Evolutionary conservation across 345 rosid species (phyloP).

Genomic region (Lumnitzera racemosa): DNA sequence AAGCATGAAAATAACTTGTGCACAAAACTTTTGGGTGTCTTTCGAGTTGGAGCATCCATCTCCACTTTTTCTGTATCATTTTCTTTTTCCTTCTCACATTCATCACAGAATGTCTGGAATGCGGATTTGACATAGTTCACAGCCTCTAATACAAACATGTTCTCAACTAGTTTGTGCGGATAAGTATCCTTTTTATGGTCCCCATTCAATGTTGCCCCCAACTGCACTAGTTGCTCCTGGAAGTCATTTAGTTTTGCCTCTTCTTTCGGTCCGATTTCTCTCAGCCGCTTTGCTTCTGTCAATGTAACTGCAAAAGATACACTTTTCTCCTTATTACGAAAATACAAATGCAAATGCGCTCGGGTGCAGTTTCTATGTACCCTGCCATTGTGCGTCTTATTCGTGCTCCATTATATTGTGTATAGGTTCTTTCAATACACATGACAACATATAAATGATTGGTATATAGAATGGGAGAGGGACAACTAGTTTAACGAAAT

Average conservation of each 20-base stretch:
- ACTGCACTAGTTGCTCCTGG: constrained; percentile 56
- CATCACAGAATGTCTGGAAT: constrained; percentile 32
- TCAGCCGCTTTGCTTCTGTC: constrained; percentile 32
- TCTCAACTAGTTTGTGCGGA: constrained; percentile 45
- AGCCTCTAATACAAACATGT: constrained; percentile 48
- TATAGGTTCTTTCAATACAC: too few relatives aligned
- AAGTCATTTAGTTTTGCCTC: constrained; percentile 48
- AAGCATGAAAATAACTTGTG: constrained; percentile 36
- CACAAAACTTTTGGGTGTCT: constrained; percentile 11
- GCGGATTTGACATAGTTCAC: constrained; percentile 40
- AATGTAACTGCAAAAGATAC: constrained; percentile 28
- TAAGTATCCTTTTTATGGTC: constrained; percentile 41
- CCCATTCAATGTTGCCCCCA: constrained; percentile 56
- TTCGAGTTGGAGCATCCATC: not conserved
- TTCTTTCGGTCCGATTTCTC: constrained; percentile 33
- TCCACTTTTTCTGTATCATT: constrained; percentile 29
- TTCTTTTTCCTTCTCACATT: constrained; percentile 34
- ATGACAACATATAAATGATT: too few relatives aligned
- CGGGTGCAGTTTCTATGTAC: too few relatives aligned
- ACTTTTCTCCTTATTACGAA: not conserved
- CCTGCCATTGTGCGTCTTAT: too few relatives aligned
- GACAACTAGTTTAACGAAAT: too few relatives aligned
- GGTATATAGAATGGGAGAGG: too few relatives aligned
- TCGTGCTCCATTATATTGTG: too few relatives aligned
- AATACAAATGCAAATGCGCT: too few relatives aligned